These are phyloP conservation scores for Quercus alba DNA, from an alignment of 306 rosid species.

Conservation along the genomic window DNA sequence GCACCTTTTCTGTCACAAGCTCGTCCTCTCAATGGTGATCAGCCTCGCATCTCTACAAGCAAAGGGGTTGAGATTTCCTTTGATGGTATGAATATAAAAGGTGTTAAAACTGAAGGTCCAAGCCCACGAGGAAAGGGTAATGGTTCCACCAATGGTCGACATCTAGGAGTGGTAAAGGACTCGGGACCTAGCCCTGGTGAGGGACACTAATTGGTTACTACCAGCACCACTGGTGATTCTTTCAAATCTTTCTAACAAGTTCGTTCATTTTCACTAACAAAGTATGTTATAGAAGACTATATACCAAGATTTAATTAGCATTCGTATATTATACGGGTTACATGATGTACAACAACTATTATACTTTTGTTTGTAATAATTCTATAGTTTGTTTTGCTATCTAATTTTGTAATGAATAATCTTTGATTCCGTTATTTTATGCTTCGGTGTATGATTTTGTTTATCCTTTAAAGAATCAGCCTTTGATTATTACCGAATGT, in stretches of 20 bases:
- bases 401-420: background rate
- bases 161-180: conserved; percentile 22
- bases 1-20: conserved; percentile 11
- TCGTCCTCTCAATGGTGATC: conserved; percentile 21
- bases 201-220: conserved; percentile 17
- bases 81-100: conserved; percentile 9
- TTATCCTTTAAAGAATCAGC: background rate
- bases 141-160: conserved; percentile 11
- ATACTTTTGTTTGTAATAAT: background rate
- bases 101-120: conserved; percentile 32
- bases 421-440: background rate
- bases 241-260: background rate
- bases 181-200: conserved; percentile 30
- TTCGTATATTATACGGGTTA: background rate
- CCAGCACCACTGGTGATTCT: background rate
- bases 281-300: background rate
- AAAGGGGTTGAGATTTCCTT: conserved; percentile 5
- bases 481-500: background rate
- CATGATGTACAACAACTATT: background rate
- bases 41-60: conserved; percentile 2
- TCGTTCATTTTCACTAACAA: background rate
- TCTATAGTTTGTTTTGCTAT: background rate
- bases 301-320: background rate
- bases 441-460: background rate
- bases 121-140: conserved; percentile 21